phyloP scores from a whole-genome alignment of 1,284 basidiomycete genomes.

The Cutaneotrichosporon curvatum region DNA sequence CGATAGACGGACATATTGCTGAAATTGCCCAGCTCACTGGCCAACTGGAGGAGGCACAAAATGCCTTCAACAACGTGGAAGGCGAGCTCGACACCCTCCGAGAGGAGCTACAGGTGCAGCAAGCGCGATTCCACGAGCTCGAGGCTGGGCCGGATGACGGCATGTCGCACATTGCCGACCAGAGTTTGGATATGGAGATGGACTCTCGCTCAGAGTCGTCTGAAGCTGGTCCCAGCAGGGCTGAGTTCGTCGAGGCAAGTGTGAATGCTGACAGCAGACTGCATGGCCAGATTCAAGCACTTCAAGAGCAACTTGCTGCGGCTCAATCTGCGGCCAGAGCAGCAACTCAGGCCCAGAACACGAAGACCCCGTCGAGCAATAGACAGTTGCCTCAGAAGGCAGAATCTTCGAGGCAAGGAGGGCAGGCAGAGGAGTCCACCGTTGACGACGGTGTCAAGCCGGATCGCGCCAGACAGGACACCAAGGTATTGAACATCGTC shows the following conservation, averaged over 20 bases:
- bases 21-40: slow-evolving; percentile 60
- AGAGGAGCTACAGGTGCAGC: slow-evolving; percentile 79
- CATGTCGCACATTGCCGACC: slow-evolving; percentile 15
- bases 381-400: too few species aligned
- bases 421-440: too few species aligned
- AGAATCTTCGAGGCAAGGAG: too few species aligned
- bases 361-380: too few species aligned
- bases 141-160: slow-evolving; percentile 51
- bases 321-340: slow-evolving; percentile 49
- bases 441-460: slow-evolving; percentile 48
- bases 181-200: slow-evolving; percentile 46
- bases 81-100: slow-evolving; percentile 70
- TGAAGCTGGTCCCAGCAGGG: slow-evolving; percentile 75
- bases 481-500: slow-evolving; percentile 8
- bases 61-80: slow-evolving; percentile 55
- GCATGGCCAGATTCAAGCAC: slow-evolving; percentile 63
- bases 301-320: slow-evolving; percentile 71
- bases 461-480: slow-evolving; percentile 37
- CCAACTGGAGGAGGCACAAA: slow-evolving; percentile 66
- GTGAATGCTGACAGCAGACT: slow-evolving; percentile 4
- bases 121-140: slow-evolving; percentile 83
- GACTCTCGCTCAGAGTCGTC: slow-evolving; percentile 45
- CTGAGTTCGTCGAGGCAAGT: slow-evolving; percentile 49
- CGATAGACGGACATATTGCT: slow-evolving; percentile 39
- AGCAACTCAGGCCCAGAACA: too few species aligned